phyloP scores from a whole-genome alignment of 805 yeast species.

The Candida easanensis region DNA sequence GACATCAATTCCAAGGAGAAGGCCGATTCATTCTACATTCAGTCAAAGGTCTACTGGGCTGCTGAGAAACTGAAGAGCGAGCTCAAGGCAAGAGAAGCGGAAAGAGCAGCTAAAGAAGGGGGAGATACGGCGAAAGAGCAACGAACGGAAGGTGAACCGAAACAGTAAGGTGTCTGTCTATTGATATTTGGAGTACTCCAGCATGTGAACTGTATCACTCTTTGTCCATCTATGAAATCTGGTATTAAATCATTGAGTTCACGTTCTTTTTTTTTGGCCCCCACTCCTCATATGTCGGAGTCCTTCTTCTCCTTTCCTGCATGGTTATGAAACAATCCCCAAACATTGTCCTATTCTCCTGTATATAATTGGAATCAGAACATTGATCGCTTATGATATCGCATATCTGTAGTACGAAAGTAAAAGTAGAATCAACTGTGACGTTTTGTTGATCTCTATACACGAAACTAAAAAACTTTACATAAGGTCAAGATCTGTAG shows the following conservation, averaged over 20 bases:
- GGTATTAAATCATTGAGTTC: too few species aligned
- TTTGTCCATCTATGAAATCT: background rate
- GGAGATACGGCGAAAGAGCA: constrained; percentile 6
- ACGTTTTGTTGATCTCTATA: background rate
- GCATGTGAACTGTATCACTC: too few species aligned
- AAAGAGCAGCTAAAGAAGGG: constrained; percentile 24
- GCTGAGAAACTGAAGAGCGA: constrained; percentile 88
- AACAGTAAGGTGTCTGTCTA: constrained; percentile 3
- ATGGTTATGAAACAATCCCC: constrained; percentile 3
- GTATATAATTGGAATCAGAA: constrained; percentile 1
- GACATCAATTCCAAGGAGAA: constrained; percentile 89
- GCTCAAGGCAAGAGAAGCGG: constrained; percentile 52
- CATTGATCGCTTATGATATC: background rate
- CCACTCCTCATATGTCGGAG: background rate
- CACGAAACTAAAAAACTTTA: background rate
- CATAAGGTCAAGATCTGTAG: constrained; percentile 21
- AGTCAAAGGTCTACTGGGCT: constrained; percentile 90
- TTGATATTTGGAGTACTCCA: too few species aligned
- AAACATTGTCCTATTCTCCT: constrained; percentile 1
- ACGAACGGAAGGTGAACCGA: constrained; percentile 7
- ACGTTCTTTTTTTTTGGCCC: too few species aligned
- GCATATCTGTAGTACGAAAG: background rate
- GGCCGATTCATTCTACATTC: constrained; percentile 94
- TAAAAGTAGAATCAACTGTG: background rate
- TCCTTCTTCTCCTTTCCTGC: background rate